A percentile compares a stretch with the other conserved stretches of the same genome.
Conservation (phyloP, 1,284 basidiomycete species). For the Somion occarium region DNA sequence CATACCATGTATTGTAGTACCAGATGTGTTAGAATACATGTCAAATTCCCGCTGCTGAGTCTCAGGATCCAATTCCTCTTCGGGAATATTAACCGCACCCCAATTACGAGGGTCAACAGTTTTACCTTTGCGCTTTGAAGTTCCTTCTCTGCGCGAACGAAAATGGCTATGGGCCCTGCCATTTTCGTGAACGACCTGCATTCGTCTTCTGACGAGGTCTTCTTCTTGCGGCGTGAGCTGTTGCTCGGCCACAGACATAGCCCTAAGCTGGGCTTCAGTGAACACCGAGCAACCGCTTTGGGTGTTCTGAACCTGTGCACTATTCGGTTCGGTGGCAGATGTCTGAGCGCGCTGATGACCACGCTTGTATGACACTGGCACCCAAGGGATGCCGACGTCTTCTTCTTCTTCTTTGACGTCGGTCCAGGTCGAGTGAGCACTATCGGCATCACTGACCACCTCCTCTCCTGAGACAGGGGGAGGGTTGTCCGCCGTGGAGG, state of each 20-base stretch:
- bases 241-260: not conserved
- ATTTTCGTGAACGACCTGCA: not conserved
- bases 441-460: not conserved
- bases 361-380: not conserved
- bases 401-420: not conserved
- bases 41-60: conserved; percentile 5
- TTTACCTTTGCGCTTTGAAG: conserved; percentile 10
- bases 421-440: not conserved
- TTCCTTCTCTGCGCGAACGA: conserved; percentile 6
- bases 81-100: conserved; percentile 8
- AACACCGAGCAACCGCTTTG: not conserved
- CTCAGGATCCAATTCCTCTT: conserved; percentile 9
- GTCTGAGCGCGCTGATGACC: not conserved
- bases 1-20: no score
- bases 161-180: not conserved
- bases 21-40: no score
- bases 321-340: no score
- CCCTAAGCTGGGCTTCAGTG: not conserved
- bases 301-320: not conserved
- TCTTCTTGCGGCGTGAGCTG: not conserved
- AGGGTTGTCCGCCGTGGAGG: not conserved
- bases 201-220: not conserved
- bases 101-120: conserved; percentile 14
- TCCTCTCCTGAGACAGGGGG: not conserved
- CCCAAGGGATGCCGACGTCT: not conserved